phyloP scores from a whole-genome alignment of 805 yeast genomes.

The Kockiozyma suomiensis region DNA sequence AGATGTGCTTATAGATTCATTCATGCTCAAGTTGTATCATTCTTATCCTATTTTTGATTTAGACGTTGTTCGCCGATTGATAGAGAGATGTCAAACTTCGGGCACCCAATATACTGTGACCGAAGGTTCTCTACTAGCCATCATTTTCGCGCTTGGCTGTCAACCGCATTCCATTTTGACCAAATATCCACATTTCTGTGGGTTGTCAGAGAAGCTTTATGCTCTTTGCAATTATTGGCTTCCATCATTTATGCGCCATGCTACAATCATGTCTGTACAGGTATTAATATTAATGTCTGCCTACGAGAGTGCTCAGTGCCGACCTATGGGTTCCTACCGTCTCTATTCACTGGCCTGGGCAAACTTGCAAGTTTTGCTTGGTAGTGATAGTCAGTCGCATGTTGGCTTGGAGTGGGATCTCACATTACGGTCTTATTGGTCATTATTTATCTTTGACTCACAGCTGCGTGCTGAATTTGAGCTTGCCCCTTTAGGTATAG shows the following conservation, averaged over 20 bases:
- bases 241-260: background rate
- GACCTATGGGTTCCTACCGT: background rate
- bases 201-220: background rate
- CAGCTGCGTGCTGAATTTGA: slow-evolving; percentile 11
- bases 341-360: slow-evolving; percentile 7
- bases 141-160: slow-evolving; percentile 1
- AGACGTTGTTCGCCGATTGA: background rate
- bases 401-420: background rate
- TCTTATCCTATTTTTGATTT: slow-evolving; percentile 8
- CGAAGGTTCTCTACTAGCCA: background rate
- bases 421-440: background rate
- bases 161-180: background rate
- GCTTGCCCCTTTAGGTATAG: slow-evolving; percentile 8
- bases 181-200: background rate
- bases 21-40: background rate
- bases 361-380: slow-evolving; percentile 5
- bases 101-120: background rate
- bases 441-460: slow-evolving; percentile 5
- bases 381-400: background rate
- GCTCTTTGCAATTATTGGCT: slow-evolving; percentile 1
- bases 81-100: background rate
- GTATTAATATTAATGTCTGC: background rate
- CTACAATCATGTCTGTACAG: background rate
- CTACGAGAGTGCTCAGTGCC: background rate
- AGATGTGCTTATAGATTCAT: background rate